These are phyloP conservation scores for Garcia nutans DNA, from an alignment of 345 rosid genomes.

Conservation along the genomic window DNA sequence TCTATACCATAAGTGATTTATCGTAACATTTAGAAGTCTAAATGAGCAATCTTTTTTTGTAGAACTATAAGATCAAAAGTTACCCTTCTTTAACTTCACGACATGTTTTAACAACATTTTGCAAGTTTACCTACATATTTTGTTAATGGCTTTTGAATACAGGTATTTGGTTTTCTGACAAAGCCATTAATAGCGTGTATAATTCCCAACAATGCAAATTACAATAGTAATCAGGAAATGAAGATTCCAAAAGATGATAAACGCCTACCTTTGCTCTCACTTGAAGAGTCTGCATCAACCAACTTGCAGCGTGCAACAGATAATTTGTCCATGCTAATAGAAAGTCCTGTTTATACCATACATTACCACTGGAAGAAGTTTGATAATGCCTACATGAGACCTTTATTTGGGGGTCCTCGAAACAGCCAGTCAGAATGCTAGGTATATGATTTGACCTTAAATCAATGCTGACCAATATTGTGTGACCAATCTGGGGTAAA, in stretches of 20 bases:
- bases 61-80: not conserved
- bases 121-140: not conserved
- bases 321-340: slow-evolving; percentile 67
- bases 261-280: slow-evolving; percentile 62
- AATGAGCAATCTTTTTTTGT: not conserved
- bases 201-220: slow-evolving; percentile 40
- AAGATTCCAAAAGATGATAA: slow-evolving; percentile 52
- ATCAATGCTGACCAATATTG: not conserved
- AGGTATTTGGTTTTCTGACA: slow-evolving; percentile 91
- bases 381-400: slow-evolving; percentile 82
- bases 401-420: slow-evolving; percentile 73
- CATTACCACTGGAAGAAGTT: slow-evolving; percentile 89
- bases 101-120: too few relatives aligned
- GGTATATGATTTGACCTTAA: not conserved
- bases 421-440: slow-evolving; percentile 43
- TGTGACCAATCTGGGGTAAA: not conserved
- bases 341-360: slow-evolving; percentile 72
- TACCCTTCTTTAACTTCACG: too few relatives aligned
- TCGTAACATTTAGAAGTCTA: not conserved
- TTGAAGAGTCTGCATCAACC: slow-evolving; percentile 63
- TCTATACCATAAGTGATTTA: too few relatives aligned
- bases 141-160: slow-evolving; percentile 12
- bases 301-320: slow-evolving; percentile 69
- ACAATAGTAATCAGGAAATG: slow-evolving; percentile 25
- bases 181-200: slow-evolving; percentile 61